Base-by-base conservation (phyloP, 1,284 basidiomycete species). In the Apiotrichum mycotoxinovorans region DNA sequence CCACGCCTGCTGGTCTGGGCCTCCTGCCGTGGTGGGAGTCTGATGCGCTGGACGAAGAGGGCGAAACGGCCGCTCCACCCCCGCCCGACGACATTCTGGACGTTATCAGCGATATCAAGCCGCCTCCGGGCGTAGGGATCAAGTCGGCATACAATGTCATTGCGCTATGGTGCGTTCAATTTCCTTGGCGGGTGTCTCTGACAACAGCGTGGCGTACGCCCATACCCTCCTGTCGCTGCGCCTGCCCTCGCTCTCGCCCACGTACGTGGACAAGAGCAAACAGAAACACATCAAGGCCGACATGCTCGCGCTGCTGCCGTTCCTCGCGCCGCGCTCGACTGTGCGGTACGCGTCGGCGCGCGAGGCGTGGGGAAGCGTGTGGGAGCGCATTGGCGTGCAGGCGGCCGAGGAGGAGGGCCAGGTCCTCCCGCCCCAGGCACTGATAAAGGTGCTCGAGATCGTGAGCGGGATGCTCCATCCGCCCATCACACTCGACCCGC, bases 111-210 rank as follows among this genome's bases (percentile, higher is more conserved):
- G 44, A 20, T 0, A 63, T 70, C 27, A 38, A 9, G 1, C 65
- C 66, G 2, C 64, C 69, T 1, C 38, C 57, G 2, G 67, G 63
- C 4, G 59, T 66, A 4, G 74, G 66, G 7, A 25, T 52, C 14
- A 74, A 71, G 51, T 61, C 77, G 22, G 62, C 63, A 0, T 76
- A 73, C 64, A 76, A 76, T 53, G 59, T 68, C 23, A 38, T 76
- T 1, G 69, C 76, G 0, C 60, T 74, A 4, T 67, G 67, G 75
- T 77, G 50, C 61, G 71, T 65, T 33, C 5, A 0, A 35, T 34
- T 33, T 17, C 20, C 9, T 1, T 51, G 20, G 14, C 25, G 30
- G 7, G 7, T 30, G 18, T 3, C 34, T 45, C 55, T 54, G 52
- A 51, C 48, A 1, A 0, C 55, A 77, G 75, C 35, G 34, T 77